Conservation (phyloP, 371 early-diverging fungal species). For the Syncephalastrum contaminatum region DNA sequence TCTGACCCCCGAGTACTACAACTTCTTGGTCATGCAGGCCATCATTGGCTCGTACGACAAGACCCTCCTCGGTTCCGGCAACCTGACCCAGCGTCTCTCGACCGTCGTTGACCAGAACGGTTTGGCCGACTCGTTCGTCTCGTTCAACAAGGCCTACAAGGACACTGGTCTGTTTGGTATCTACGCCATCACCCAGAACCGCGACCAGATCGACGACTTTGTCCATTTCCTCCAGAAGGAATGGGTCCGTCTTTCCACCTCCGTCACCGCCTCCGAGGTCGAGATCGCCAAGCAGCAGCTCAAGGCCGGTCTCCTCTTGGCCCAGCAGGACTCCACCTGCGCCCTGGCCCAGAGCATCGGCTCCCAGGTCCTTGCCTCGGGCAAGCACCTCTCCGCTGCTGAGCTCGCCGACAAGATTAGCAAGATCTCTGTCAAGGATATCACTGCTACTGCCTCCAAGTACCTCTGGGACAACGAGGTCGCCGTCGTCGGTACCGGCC, state of each 20-base stretch:
- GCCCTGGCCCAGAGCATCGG: slow-evolving; percentile 93
- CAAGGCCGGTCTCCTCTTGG: slow-evolving; percentile 76
- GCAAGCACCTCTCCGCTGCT: slow-evolving; percentile 80
- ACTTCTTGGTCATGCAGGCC: slow-evolving; percentile 86
- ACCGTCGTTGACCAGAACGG: slow-evolving; percentile 73
- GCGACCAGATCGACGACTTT: slow-evolving; percentile 78
- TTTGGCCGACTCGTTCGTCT: slow-evolving; percentile 91
- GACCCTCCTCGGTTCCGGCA: slow-evolving; percentile 76
- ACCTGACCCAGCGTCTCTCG: slow-evolving; percentile 83
- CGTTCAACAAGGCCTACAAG: slow-evolving; percentile 94
- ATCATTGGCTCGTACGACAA: slow-evolving; percentile 93
- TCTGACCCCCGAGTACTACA: slow-evolving; percentile 89
- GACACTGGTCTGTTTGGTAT: slow-evolving; percentile 95
- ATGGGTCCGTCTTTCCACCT: slow-evolving; percentile 84
- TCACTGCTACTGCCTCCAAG: slow-evolving; percentile 80
- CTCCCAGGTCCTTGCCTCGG: slow-evolving; percentile 86
- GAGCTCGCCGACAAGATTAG: slow-evolving; percentile 83
- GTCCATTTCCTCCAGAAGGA: slow-evolving; percentile 85
- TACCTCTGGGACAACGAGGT: slow-evolving; percentile 81
- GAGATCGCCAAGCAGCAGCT: slow-evolving; percentile 95
- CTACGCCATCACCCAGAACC: slow-evolving; percentile 82
- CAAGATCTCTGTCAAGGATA: slow-evolving; percentile 76
- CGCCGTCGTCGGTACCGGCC: slow-evolving; percentile 34
- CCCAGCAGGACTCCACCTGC: slow-evolving; percentile 84
- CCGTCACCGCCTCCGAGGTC: slow-evolving; percentile 85